Conservation (phyloP, 176 grass and related monocot genomes). For the Poa annua region DNA sequence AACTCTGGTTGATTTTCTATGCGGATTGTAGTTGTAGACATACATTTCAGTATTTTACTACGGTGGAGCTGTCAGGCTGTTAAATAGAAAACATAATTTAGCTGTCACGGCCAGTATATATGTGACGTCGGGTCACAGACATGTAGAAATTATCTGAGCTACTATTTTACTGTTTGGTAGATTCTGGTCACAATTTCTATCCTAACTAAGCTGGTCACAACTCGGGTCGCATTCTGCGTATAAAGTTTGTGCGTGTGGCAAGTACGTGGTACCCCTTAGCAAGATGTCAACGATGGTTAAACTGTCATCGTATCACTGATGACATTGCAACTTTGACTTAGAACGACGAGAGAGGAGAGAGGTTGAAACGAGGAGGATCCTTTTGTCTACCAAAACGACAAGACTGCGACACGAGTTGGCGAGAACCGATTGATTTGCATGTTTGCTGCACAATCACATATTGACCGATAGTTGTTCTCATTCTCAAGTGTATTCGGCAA, state of each 20-base stretch:
- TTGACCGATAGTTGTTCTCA: too few species aligned
- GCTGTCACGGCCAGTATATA: too few species aligned
- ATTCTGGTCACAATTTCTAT: too few species aligned
- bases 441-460: not conserved
- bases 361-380: not conserved
- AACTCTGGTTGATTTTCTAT: not conserved
- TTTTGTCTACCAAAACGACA: not conserved
- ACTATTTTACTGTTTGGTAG: too few species aligned
- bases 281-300: constrained; percentile 47
- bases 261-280: not conserved
- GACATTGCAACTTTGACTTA: constrained; percentile 34
- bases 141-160: too few species aligned
- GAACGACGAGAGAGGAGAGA: not conserved
- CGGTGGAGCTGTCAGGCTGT: not conserved
- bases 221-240: constrained; percentile 1
- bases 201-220: not conserved
- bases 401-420: constrained; percentile 24
- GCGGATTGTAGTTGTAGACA: not conserved
- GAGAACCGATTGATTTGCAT: not conserved
- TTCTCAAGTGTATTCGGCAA: too few species aligned
- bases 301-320: constrained; percentile 44
- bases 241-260: not conserved
- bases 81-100: not conserved
- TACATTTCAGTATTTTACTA: constrained; percentile 6
- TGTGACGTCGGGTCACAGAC: too few species aligned